Base-by-base conservation (phyloP, 148 eudicot species). In the Camellia granthamiana region DNA sequence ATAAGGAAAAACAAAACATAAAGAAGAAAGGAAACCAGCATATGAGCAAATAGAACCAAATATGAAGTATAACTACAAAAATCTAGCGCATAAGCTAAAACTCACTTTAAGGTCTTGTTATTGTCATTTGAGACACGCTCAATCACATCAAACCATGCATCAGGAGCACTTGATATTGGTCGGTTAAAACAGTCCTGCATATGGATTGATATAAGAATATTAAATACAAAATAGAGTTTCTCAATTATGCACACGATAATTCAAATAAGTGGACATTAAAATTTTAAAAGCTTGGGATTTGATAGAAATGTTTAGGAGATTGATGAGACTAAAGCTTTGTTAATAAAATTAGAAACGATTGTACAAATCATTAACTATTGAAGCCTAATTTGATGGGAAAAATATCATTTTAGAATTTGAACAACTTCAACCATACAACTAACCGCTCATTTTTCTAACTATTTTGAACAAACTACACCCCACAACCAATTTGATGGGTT, bases 61-160 rank as follows among this genome's bases (percentile, higher is more conserved):
- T 13, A 8, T 10, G 76, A 80, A 69, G 42, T 21, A 44, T 19
- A 67, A 51, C 19, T 12, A 15, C 46, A 79, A 74, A 62, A 58
- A 51, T 59, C 12, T 16, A 76, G 2, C 41, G 30, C 69, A 61
- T 30, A 74, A 52, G 18, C 43, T 44, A 62, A 44, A 14, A 88
- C 97, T 83, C 86, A 96, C 98, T 88, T 86, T 54, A 96, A 81
- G 30, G 99, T 96, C 88, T 96, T 96, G 94, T 96, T 96, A 68
- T 81, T 82, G 82, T 96, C 97, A 75, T 93, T 90, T 74, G 99
- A 96, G 87, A 86, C 86, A 77, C 99, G 99, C 85, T 96, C 99
- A 73, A 92, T 95, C 84, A 96, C 88, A 88, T 96, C 92, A 85
- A 96, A 89, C 99, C 99, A 96, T 82, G 99, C 91, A 92, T 96